A percentile compares a stretch with the other conserved stretches of the same genome.
Conservation (phyloP, 768 basidiomycete species). For the Antrodiella citrinella region DNA sequence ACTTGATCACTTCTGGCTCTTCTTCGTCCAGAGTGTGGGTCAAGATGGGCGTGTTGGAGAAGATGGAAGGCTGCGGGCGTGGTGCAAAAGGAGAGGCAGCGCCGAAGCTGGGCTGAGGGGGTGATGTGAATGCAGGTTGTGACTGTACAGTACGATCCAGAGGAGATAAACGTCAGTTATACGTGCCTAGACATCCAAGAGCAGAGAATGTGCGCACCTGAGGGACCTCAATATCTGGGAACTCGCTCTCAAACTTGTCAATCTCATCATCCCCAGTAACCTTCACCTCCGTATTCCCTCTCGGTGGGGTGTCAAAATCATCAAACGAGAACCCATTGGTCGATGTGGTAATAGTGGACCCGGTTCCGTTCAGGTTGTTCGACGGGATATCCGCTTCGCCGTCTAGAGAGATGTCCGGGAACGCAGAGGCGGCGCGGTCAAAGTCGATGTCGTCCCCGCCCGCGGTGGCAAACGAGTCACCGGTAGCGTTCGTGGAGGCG, state of each 20-base stretch:
- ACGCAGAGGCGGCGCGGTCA: constrained; percentile 72
- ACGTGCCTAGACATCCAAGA: constrained; percentile 22
- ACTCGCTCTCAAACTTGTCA: constrained; percentile 78
- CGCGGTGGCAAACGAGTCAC: constrained; percentile 22
- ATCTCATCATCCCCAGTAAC: constrained; percentile 83
- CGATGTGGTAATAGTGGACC: constrained; percentile 13
- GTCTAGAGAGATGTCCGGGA: constrained; percentile 79
- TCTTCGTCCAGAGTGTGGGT: constrained; percentile 63
- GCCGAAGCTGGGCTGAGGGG: constrained; percentile 34
- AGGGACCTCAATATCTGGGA: constrained; percentile 67
- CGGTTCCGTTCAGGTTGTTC: constrained; percentile 13
- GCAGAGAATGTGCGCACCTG: constrained; percentile 24
- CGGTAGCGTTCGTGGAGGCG: constrained; percentile 18
- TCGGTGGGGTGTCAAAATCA: constrained; percentile 45
- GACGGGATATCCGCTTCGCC: constrained; percentile 48
- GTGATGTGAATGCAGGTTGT: constrained; percentile 9
- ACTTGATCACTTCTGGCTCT: constrained; percentile 85
- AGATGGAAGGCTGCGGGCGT: constrained; percentile 63
- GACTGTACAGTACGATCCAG: no score
- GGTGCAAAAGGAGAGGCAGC: constrained; percentile 55
- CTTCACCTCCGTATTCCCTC: constrained; percentile 46
- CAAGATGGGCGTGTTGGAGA: constrained; percentile 67
- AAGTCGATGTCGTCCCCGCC: constrained; percentile 61
- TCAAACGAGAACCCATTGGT: constrained; percentile 47
- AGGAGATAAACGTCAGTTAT: neutral